A percentile compares a stretch with the other conserved stretches of the same genome.
These are phyloP conservation scores for Jatropha multifida DNA, from an alignment of 441 rosid species.

Conservation along the genomic window DNA sequence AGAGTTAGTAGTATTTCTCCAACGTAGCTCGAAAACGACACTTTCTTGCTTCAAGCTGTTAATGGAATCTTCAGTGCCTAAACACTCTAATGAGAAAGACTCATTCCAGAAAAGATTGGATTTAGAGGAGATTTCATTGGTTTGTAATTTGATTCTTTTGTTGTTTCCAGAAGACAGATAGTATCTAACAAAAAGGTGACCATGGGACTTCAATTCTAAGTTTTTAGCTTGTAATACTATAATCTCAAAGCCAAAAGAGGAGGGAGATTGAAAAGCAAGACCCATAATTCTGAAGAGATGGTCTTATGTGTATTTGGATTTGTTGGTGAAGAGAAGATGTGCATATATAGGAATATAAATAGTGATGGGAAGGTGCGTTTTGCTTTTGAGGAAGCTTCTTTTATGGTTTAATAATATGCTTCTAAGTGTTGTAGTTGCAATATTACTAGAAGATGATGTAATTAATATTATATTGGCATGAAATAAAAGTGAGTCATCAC, in stretches of 20 bases:
- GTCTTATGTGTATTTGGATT: neutral
- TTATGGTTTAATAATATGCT: neutral
- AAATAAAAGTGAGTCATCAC: constrained; percentile 10
- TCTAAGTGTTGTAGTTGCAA: constrained; percentile 6
- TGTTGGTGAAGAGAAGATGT: neutral
- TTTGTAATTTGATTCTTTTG: constrained; percentile 56
- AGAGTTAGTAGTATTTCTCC: constrained; percentile 36
- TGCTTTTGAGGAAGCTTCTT: constrained; percentile 15
- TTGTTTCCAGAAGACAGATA: constrained; percentile 56
- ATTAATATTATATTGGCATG: constrained; percentile 3
- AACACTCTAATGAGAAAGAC: constrained; percentile 60
- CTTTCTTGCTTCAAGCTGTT: constrained; percentile 42
- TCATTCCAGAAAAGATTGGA: constrained; percentile 58
- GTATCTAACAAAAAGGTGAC: constrained; percentile 57
- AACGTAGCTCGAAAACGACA: constrained; percentile 59
- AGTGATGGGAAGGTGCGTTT: constrained; percentile 13
- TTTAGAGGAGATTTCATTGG: constrained; percentile 42
- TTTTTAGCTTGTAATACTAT: constrained; percentile 65
- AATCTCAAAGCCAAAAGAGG: constrained; percentile 53
- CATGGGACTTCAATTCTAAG: constrained; percentile 41
- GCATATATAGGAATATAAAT: neutral
- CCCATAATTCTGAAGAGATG: constrained; percentile 33
- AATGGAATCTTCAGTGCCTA: constrained; percentile 46
- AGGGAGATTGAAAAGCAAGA: constrained; percentile 23
- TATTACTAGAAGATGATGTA: neutral